A percentile compares a stretch with the other conserved stretches of the same genome.
phyloP scores from a whole-genome alignment of 2,329 filamentous ascomycete species.

The Aspergillus bombycis region DNA sequence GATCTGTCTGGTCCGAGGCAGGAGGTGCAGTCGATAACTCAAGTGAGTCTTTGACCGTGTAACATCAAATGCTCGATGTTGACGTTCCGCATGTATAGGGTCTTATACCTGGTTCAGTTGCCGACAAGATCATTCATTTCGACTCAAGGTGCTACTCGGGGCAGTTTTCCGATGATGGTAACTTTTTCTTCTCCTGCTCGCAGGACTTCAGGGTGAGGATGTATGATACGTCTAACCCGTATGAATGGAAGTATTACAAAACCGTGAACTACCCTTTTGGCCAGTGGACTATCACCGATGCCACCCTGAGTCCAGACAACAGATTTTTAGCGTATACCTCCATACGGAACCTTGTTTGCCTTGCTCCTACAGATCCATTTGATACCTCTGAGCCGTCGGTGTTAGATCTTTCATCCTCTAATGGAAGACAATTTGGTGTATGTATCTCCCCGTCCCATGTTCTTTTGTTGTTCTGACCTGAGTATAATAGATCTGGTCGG shows the following conservation, averaged over 20 bases:
- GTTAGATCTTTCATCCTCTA: constrained; percentile 68
- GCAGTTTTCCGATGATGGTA: constrained; percentile 94
- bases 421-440: constrained; percentile 52
- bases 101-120: constrained; percentile 74
- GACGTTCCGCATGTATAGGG: constrained; percentile 51
- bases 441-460: constrained; percentile 14
- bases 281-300: constrained; percentile 95
- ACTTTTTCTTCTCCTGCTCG: constrained; percentile 92
- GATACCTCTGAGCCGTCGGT: constrained; percentile 78
- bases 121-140: constrained; percentile 88
- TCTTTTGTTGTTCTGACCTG: constrained; percentile 19
- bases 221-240: constrained; percentile 96
- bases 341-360: constrained; percentile 79
- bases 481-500: constrained; percentile 71
- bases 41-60: constrained; percentile 51
- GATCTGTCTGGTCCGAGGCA: constrained; percentile 61
- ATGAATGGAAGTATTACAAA: constrained; percentile 95
- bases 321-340: constrained; percentile 89
- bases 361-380: constrained; percentile 83
- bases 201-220: constrained; percentile 94
- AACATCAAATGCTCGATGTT: not conserved
- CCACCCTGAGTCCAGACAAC: constrained; percentile 87
- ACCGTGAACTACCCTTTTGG: constrained; percentile 82
- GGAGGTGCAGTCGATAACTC: constrained; percentile 69
- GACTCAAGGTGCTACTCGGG: constrained; percentile 87